These are phyloP conservation scores for Paspalum vaginatum DNA, from an alignment of 176 grass and related monocot genomes.

Conservation along the genomic window DNA sequence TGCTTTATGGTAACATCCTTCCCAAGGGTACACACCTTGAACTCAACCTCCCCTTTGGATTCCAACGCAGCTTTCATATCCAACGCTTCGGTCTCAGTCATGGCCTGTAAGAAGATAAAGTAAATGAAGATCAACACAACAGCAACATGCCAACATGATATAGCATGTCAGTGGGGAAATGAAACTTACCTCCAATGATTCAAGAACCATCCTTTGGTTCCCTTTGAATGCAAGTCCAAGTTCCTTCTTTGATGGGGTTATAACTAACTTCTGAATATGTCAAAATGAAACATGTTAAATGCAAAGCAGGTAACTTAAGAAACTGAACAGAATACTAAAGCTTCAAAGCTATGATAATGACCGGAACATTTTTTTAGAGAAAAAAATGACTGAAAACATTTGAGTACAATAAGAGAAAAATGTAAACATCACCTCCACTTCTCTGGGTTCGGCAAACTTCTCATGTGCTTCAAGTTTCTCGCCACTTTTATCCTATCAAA, in stretches of 20 bases:
- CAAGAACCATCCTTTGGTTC: constrained; percentile 79
- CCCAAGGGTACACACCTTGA: constrained; percentile 80
- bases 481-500: constrained; percentile 83
- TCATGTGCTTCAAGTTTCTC: constrained; percentile 79
- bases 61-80: constrained; percentile 78
- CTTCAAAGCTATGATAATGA: constrained; percentile 26
- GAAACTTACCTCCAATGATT: constrained; percentile 83
- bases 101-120: constrained; percentile 51
- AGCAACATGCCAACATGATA: constrained; percentile 5
- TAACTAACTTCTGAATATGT: constrained; percentile 74
- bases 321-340: constrained; percentile 27
- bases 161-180: constrained; percentile 23
- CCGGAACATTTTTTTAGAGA: neutral
- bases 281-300: constrained; percentile 38
- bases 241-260: constrained; percentile 96
- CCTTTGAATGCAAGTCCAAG: constrained; percentile 95
- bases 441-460: constrained; percentile 79
- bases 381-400: constrained; percentile 28
- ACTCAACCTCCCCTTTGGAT: constrained; percentile 73
- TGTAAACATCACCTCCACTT: constrained; percentile 72
- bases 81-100: constrained; percentile 77
- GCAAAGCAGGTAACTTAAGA: constrained; percentile 17
- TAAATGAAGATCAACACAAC: constrained; percentile 6
- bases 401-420: constrained; percentile 12
- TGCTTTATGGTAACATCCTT: constrained; percentile 76